Evolutionary conservation across 768 basidiomycete genomes (phyloP).

Genomic region (Mrakia hoshinonis): DNA sequence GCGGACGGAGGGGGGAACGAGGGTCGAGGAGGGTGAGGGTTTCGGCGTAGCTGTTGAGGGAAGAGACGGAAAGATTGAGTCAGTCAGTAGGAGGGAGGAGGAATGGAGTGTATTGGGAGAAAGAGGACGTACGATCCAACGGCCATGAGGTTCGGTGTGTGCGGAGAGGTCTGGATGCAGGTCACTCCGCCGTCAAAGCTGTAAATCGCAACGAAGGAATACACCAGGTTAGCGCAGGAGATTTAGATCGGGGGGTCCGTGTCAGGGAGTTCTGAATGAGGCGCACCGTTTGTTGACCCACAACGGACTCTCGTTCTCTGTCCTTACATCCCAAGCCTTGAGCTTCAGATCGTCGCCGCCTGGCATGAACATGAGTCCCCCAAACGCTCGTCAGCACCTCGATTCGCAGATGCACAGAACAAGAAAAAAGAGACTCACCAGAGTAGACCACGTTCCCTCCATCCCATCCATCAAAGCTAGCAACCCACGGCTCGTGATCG

Average conservation of each 20-base stretch:
- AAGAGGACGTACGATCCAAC: conserved; percentile 79
- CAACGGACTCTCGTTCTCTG: conserved; percentile 51
- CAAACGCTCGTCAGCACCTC: not conserved
- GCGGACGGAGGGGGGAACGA: conserved; percentile 54
- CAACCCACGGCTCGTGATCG: conserved; percentile 88
- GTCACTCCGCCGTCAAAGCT: conserved; percentile 93
- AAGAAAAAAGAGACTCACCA: conserved; percentile 46
- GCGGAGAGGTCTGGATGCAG: conserved; percentile 72
- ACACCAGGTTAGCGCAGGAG: conserved; percentile 13
- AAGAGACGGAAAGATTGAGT: not conserved
- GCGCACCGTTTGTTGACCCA: conserved; percentile 65
- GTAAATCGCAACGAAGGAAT: not conserved
- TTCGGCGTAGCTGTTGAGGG: conserved; percentile 64
- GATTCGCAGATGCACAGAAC: not conserved
- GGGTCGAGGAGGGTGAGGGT: conserved; percentile 72
- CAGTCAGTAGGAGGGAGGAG: conserved; percentile 82
- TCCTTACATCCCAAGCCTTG: conserved; percentile 82
- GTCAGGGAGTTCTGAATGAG: no score
- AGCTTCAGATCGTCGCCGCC: conserved; percentile 87
- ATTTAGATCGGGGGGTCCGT: no score
- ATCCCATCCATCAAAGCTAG: conserved; percentile 84
- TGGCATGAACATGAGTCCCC: conserved; percentile 36
- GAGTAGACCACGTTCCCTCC: conserved; percentile 64
- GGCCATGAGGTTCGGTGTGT: conserved; percentile 69
- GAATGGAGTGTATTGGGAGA: conserved; percentile 48